A percentile compares a stretch with the other conserved stretches of the same genome.
Conservation (phyloP, 1,139 yeast species). For the Kluyveromyces sp. region DNA sequence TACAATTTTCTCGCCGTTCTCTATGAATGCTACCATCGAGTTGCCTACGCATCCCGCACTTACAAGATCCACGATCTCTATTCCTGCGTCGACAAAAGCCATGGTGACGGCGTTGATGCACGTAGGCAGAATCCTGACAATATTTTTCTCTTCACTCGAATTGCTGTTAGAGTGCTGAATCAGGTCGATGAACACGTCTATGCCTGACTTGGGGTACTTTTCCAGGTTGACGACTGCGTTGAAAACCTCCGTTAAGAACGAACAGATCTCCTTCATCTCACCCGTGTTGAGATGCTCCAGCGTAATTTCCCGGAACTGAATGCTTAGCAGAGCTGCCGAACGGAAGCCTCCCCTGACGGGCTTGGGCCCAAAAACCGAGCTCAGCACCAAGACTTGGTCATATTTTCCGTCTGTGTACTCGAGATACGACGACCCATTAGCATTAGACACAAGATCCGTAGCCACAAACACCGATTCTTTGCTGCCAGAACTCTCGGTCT, state of each 20-base stretch:
- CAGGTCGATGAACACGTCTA: conserved; percentile 64
- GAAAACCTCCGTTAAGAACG: conserved; percentile 32
- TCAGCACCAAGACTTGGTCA: conserved; percentile 40
- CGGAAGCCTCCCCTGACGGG: conserved; percentile 75
- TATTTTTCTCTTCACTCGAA: conserved; percentile 10
- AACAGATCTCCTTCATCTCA: conserved; percentile 32
- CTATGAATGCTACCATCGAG: conserved; percentile 32
- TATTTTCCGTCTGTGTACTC: conserved; percentile 51
- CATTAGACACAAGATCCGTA: conserved; percentile 60
- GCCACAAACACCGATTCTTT: conserved; percentile 36
- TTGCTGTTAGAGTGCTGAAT: conserved; percentile 29
- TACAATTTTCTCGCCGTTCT: conserved; percentile 31
- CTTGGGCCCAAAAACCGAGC: conserved; percentile 81
- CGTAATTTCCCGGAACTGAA: conserved; percentile 48
- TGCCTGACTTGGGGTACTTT: conserved; percentile 83
- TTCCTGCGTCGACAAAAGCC: conserved; percentile 78
- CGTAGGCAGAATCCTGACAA: conserved; percentile 22
- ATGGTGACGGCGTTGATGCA: conserved; percentile 51
- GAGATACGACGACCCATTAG: conserved; percentile 77
- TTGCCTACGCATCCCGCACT: conserved; percentile 53
- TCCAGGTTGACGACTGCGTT: conserved; percentile 47
- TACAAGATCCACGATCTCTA: conserved; percentile 71
- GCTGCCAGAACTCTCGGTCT: conserved; percentile 9
- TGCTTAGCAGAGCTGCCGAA: conserved; percentile 60
- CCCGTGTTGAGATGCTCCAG: conserved; percentile 28